Percentiles rank a stretch among this genome's conserved stretches.
These are phyloP conservation scores for Tolypocladium pustulatum DNA, from an alignment of 2,329 filamentous ascomycete species.

Conservation along the genomic window DNA sequence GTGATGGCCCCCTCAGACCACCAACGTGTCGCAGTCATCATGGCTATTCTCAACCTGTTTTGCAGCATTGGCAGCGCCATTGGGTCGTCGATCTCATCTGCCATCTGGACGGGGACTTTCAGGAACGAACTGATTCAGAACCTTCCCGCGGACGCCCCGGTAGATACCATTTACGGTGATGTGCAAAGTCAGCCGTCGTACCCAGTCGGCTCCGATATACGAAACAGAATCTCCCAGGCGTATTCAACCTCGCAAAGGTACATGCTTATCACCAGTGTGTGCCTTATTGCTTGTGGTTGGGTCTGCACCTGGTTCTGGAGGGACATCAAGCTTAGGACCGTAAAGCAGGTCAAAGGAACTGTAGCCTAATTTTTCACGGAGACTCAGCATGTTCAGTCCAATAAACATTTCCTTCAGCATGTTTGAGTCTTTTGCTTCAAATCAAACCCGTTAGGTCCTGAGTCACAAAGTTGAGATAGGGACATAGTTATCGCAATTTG, in stretches of 20 bases:
- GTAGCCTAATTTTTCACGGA: constrained; percentile 16
- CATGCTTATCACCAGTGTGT: constrained; percentile 40
- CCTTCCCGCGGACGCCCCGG: constrained; percentile 31
- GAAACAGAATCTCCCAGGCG: constrained; percentile 47
- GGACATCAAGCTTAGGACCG: constrained; percentile 38
- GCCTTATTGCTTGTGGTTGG: constrained; percentile 28
- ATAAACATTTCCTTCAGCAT: too few species aligned
- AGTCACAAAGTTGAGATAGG: too few species aligned
- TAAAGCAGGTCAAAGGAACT: constrained; percentile 28
- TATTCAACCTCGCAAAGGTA: constrained; percentile 44
- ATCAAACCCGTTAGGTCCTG: too few species aligned
- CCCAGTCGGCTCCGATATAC: constrained; percentile 33
- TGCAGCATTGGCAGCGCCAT: constrained; percentile 50
- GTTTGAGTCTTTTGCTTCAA: too few species aligned
- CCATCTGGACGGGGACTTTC: constrained; percentile 55
- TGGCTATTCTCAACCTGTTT: constrained; percentile 52
- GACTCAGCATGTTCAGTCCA: too few species aligned
- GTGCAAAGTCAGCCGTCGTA: constrained; percentile 45
- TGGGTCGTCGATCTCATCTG: constrained; percentile 48
- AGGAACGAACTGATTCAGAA: constrained; percentile 36
- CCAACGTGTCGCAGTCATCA: constrained; percentile 47
- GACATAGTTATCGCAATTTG: too few species aligned
- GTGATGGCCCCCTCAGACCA: constrained; percentile 51
- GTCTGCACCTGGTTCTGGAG: constrained; percentile 32
- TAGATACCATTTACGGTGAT: constrained; percentile 32